Conservation (phyloP, 345 rosid genomes). For the Melaleuca quinquenervia region DNA sequence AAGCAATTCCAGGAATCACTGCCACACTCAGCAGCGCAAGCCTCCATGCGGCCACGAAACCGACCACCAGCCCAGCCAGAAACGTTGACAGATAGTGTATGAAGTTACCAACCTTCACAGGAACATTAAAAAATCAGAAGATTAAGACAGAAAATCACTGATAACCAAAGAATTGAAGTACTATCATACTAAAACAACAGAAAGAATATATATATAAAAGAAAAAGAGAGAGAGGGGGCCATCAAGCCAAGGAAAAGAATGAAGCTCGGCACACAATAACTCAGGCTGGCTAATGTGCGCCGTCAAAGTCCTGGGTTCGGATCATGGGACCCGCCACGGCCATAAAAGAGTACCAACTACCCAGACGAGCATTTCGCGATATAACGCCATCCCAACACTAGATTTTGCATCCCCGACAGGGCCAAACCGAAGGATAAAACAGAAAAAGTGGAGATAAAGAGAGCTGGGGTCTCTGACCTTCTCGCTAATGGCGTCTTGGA, state of each 20-base stretch:
- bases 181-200: slow-evolving; percentile 18
- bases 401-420: neutral
- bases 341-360: slow-evolving; percentile 6
- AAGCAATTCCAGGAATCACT: slow-evolving; percentile 96
- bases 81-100: slow-evolving; percentile 95
- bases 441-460: neutral
- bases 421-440: neutral
- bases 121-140: neutral
- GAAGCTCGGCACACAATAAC: neutral
- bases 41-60: slow-evolving; percentile 99
- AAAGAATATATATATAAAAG: neutral
- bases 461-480: slow-evolving; percentile 35
- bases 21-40: slow-evolving; percentile 90
- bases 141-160: neutral
- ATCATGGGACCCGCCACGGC: slow-evolving; percentile 31
- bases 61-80: slow-evolving; percentile 96
- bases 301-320: slow-evolving; percentile 9
- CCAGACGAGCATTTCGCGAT: neutral
- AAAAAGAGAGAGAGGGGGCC: neutral
- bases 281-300: slow-evolving; percentile 28
- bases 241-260: neutral
- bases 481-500: slow-evolving; percentile 99
- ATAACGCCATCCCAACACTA: neutral
- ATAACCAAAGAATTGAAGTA: neutral
- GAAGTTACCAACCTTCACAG: slow-evolving; percentile 84